Evolutionary conservation across 768 basidiomycete species (phyloP).

Genomic region (Coprinopsis cinerea): DNA sequence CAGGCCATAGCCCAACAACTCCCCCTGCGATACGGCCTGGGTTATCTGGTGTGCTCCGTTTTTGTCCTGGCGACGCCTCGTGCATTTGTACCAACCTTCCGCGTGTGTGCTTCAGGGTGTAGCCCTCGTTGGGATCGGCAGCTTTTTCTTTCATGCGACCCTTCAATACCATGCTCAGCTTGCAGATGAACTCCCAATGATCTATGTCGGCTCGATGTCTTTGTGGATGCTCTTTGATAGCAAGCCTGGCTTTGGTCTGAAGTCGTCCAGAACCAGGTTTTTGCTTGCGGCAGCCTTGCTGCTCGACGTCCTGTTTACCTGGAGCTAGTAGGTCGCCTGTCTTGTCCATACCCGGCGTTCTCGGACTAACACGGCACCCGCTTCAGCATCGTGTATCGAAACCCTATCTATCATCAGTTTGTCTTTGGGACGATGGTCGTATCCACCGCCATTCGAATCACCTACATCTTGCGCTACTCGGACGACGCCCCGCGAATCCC

Average conservation of each 20-base stretch:
- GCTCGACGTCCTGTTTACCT: constrained; percentile 60
- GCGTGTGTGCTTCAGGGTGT: constrained; percentile 42
- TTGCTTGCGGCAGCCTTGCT: constrained; percentile 32
- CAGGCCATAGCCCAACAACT: constrained; percentile 27
- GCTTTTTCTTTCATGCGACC: constrained; percentile 75
- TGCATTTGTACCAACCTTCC: not conserved
- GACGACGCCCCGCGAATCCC: constrained; percentile 35
- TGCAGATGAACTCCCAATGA: constrained; percentile 81
- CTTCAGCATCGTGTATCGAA: constrained; percentile 55
- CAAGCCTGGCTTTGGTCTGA: constrained; percentile 41
- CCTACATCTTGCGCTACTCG: constrained; percentile 46
- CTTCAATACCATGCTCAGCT: constrained; percentile 72
- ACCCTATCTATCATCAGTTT: constrained; percentile 76
- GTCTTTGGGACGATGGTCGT: constrained; percentile 62
- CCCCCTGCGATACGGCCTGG: constrained; percentile 36
- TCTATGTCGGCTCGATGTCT: constrained; percentile 61
- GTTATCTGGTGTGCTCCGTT: constrained; percentile 31
- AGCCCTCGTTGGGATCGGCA: constrained; percentile 67
- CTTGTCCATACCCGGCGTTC: not conserved
- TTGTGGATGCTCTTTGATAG: constrained; percentile 58
- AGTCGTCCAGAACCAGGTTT: constrained; percentile 30
- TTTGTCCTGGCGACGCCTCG: not conserved
- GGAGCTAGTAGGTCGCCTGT: constrained; percentile 60
- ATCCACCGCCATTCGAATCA: constrained; percentile 38
- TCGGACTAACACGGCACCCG: constrained; percentile 7